Base-by-base conservation (phyloP, 2,329 filamentous ascomycete genomes). In the Tolypocladium cylindrosporum region DNA sequence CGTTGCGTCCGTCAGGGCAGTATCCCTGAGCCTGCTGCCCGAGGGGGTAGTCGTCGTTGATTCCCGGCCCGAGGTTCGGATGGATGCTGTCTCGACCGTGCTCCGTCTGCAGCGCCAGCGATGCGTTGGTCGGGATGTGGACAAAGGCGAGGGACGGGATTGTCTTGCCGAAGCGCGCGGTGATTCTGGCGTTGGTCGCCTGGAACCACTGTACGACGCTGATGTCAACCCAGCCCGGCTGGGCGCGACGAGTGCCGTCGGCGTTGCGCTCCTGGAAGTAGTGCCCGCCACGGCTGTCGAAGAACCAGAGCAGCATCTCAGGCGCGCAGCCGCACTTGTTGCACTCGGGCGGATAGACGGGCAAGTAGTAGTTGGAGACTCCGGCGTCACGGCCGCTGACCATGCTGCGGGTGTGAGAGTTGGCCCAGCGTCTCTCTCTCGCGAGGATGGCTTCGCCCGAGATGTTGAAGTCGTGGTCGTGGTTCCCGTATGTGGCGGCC, bases 401-500 rank as follows among this genome's bases (percentile, higher is more conserved):
- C 77, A 79, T 79, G 41, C 64, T 68, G 7, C 62, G 59, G 2
- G 77, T 79, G 1, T 70, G 71, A 3, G 72, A 66, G 55, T 76
- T 74, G 2, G 66, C 65, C 66, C 70, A 77, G 4, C 56, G 60
- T 2, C 66, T 66, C 64, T 79, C 77, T 3, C 75, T 73, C n/a
- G 62, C 68, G 3, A 78, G 67, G n/a, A 79, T 75, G 3, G 65
- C 61, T 37, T 67, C 64, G 21, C 77, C 77, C 0, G 79, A 80
- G 10, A 87, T 69, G 61, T 87, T 86, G 65, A 75, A 80, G 41
- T 81, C 72, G 53, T 79, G 78, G 62, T 90, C 87, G 63, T 90
- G 87, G 58, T 90, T 90, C 0, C 87, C 87, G 61, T 90, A 90
- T 0, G 85, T 85, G 0, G 83, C 85, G 2, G 85, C 86, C 82